Evolutionary conservation across 768 basidiomycete genomes (phyloP), one percentile per base, ranked within the genome.

Genomic region (Termitomyces sp.): DNA sequence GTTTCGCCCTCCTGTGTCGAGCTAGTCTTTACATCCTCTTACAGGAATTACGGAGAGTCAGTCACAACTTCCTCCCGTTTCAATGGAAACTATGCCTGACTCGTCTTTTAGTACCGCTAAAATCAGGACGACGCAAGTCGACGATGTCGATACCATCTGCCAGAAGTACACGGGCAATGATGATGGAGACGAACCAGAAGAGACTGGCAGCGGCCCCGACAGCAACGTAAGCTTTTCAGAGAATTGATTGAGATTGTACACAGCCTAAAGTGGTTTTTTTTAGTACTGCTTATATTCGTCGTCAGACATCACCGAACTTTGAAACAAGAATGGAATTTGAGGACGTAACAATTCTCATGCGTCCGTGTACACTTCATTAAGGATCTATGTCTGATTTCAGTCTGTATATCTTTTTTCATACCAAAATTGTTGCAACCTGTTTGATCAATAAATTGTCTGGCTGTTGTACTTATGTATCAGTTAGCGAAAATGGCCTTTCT

Each of bases 41-140:
- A 17, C 51, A 72, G 69, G 15, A 72, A 71, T 61, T 70, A 69
- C 57, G 69, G 68, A 65, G 71, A 72, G 70, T 71, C 49, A 64
- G 70, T 40, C 17, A 10, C 1, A 19, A 5, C 17, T 30, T 15
- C 5, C 12, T 43, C 12, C 34, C 30, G 8, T 24, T 24, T 5
- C 44, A 41, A 26, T 17, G 6, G 7, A n/a, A 38, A 14, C 15
- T n/a, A 12, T n/a, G 45, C 32, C 26, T 48, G 53, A 30, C 21
- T 34, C 28, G 34, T 21, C 32, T n/a, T 21, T 11, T 12, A 71
- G 69, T 54, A 68, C 69, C 41, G 70, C 70, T 12, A 70, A 55
- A 12, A 72, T 72, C 54, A 64, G 68, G 40, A 70, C 62, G 4
- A 70, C 69, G 17, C 64, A 67, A 57, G 69, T 61, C 1, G 53